A percentile compares a stretch with the other conserved stretches of the same genome.
Evolutionary conservation across 305 asterid genomes (phyloP).

Genomic region (Fraxinus albicans): DNA sequence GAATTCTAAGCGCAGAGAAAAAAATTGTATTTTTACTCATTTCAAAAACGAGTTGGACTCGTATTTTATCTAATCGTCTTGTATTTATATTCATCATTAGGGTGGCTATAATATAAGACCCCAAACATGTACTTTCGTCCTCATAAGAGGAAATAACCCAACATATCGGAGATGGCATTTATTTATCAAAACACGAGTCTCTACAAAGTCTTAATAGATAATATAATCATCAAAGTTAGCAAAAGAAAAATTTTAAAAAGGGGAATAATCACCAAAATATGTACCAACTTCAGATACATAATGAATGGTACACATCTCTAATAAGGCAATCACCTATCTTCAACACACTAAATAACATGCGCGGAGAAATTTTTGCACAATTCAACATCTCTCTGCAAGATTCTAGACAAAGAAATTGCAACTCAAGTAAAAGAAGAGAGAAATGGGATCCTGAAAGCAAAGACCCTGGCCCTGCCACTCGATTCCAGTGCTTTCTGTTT

Average conservation of each 20-base stretch:
- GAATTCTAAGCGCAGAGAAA: too few relatives aligned
- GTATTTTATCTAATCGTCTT: too few relatives aligned
- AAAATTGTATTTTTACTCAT: too few relatives aligned
- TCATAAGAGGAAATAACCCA: too few relatives aligned
- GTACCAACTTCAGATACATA: conserved; percentile 17
- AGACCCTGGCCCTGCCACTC: not conserved
- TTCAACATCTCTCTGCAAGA: conserved; percentile 21
- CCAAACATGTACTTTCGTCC: too few relatives aligned
- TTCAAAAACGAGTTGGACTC: too few relatives aligned
- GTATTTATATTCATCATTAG: too few relatives aligned
- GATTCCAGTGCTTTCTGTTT: not conserved
- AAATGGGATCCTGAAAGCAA: not conserved
- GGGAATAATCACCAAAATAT: not conserved
- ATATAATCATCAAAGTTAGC: not conserved
- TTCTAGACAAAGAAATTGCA: conserved; percentile 19
- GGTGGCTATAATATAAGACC: too few relatives aligned
- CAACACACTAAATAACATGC: conserved; percentile 19
- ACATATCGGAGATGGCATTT: too few relatives aligned
- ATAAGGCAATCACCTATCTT: conserved; percentile 14
- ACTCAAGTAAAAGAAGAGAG: not conserved
- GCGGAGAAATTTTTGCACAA: conserved; percentile 22
- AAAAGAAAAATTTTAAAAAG: not conserved
- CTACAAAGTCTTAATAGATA: not conserved
- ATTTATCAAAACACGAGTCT: not conserved
- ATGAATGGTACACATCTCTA: conserved; percentile 4